Conservation (phyloP, 1,139 yeast species). For the Starmera stellimalicola region DNA sequence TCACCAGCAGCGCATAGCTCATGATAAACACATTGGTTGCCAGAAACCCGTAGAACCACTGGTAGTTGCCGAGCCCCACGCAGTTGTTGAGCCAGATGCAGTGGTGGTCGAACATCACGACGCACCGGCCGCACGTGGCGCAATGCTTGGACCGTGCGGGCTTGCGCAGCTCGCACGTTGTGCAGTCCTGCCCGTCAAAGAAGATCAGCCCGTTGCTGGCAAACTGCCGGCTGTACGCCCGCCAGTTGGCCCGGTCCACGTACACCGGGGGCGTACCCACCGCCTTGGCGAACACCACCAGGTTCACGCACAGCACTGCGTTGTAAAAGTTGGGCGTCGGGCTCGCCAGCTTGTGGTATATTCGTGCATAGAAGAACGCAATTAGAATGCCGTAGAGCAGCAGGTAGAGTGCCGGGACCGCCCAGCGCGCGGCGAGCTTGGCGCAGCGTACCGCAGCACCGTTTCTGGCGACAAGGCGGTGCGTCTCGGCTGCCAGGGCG, state of each 20-base stretch:
- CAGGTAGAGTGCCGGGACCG: conserved; percentile 12
- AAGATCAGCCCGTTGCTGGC: conserved; percentile 13
- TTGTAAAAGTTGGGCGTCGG: conserved; percentile 12
- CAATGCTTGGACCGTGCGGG: conserved; percentile 93
- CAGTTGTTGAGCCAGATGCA: conserved; percentile 95
- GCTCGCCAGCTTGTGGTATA: conserved; percentile 25
- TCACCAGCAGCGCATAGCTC: conserved; percentile 43
- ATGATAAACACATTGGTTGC: conserved; percentile 45
- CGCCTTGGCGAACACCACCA: conserved; percentile 34
- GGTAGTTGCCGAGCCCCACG: conserved; percentile 68
- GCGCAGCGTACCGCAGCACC: too few species aligned
- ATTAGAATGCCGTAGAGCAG: conserved; percentile 33
- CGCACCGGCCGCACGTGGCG: conserved; percentile 58
- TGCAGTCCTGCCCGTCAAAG: conserved; percentile 16
- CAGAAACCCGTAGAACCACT: conserved; percentile 60
- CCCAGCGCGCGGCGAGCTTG: too few species aligned
- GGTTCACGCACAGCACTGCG: conserved; percentile 22
- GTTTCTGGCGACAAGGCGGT: too few species aligned
- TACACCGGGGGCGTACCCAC: conserved; percentile 51
- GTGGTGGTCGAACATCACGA: conserved; percentile 76
- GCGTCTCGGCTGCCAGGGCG: too few species aligned
- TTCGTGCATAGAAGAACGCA: conserved; percentile 33
- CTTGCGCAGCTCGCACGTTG: conserved; percentile 59
- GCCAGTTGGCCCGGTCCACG: conserved; percentile 18
- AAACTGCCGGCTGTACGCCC: conserved; percentile 4